Percentiles rank a stretch among this genome's conserved stretches.
Conservation (phyloP, 176 grass and related monocot genomes). For the Ensete glaucum region DNA sequence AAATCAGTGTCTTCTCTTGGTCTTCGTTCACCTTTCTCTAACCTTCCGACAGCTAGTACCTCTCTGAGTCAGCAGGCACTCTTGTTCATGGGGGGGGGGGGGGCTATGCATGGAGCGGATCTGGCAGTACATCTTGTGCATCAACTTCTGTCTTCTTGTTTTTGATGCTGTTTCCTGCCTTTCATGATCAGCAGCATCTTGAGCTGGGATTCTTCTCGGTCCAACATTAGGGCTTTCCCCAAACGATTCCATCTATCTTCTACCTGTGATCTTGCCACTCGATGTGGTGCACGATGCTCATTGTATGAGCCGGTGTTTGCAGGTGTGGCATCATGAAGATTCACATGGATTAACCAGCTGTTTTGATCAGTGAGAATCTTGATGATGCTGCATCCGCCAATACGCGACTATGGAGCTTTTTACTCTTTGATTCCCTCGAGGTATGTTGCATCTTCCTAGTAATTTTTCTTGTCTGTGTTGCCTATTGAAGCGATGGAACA, state of each 20-base stretch:
- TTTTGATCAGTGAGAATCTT: background rate
- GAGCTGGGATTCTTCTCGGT: background rate
- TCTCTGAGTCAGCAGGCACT: background rate
- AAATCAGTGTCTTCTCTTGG: too few relatives aligned
- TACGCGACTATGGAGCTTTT: background rate
- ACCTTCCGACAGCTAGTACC: background rate
- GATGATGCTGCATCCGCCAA: conserved; percentile 7
- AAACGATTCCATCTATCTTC: background rate
- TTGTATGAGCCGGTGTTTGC: background rate
- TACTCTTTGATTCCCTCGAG: too few relatives aligned
- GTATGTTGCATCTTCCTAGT: too few relatives aligned
- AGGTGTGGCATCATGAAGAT: conserved; percentile 8
- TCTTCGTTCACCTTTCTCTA: too few relatives aligned
- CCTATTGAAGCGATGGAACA: too few relatives aligned
- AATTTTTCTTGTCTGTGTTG: too few relatives aligned
- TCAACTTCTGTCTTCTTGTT: background rate
- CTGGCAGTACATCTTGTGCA: background rate
- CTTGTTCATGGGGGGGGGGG: background rate
- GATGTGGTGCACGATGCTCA: too few relatives aligned
- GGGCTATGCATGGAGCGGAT: background rate
- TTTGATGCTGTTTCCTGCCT: background rate
- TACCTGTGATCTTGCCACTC: background rate
- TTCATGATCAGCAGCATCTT: background rate
- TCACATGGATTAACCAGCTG: background rate
- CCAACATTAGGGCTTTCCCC: background rate